Percentiles rank a stretch among this genome's conserved stretches.
These are phyloP conservation scores for Zygosaccharomyces bailii DNA, from an alignment of 805 yeast genomes.

Conservation along the genomic window DNA sequence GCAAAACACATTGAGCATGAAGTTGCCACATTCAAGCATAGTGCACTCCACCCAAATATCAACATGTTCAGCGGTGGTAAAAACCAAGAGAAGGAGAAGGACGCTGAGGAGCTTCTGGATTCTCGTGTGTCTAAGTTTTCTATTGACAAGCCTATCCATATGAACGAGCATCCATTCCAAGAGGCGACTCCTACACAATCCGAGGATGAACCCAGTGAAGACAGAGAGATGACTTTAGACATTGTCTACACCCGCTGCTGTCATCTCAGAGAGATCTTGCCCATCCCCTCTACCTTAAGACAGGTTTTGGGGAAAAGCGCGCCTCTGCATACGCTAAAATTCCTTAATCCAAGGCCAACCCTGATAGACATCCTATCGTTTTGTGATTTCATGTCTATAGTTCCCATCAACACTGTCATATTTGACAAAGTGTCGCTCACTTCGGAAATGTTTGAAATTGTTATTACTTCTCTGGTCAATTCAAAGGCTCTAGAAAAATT, in stretches of 20 bases:
- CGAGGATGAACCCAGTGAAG: slow-evolving; percentile 16
- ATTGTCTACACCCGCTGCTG: slow-evolving; percentile 87
- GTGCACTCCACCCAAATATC: slow-evolving; percentile 3
- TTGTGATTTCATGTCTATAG: slow-evolving; percentile 81
- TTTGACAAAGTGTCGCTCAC: slow-evolving; percentile 78
- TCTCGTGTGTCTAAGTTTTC: slow-evolving; percentile 39
- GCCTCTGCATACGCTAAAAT: slow-evolving; percentile 66
- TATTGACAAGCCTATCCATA: slow-evolving; percentile 70
- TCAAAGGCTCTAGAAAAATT: slow-evolving; percentile 67
- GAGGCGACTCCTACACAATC: slow-evolving; percentile 27
- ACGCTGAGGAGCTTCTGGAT: slow-evolving; percentile 10
- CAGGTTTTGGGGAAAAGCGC: slow-evolving; percentile 76
- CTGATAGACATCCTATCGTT: slow-evolving; percentile 83
- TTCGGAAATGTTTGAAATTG: slow-evolving; percentile 68
- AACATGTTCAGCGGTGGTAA: slow-evolving; percentile 2
- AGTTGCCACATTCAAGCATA: slow-evolving; percentile 45
- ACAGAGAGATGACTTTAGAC: slow-evolving; percentile 43
- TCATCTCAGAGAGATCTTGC: slow-evolving; percentile 85
- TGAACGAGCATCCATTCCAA: slow-evolving; percentile 54
- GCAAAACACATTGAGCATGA: slow-evolving; percentile 70
- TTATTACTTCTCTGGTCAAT: slow-evolving; percentile 66
- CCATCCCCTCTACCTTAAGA: slow-evolving; percentile 83
- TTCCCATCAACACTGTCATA: slow-evolving; percentile 71
- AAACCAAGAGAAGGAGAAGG: slow-evolving; percentile 4
- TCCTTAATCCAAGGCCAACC: slow-evolving; percentile 86